Evolutionary conservation across 495 filamentous ascomycete species (phyloP).

Genomic region (Penicillium taxi): DNA sequence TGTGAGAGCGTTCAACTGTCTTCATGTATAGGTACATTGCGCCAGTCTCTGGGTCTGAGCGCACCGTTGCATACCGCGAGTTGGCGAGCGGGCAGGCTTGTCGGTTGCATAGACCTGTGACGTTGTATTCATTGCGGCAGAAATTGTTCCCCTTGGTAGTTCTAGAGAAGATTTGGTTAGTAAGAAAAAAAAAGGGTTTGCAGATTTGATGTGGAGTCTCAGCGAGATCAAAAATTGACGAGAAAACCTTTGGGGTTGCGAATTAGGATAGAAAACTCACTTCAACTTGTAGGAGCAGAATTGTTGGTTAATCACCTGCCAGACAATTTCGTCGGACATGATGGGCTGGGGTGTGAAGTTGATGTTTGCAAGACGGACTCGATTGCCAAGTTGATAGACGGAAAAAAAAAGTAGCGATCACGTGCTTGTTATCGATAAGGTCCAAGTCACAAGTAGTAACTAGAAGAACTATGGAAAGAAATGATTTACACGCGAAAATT

Average conservation of each 20-base stretch:
- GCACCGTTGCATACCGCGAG: conserved; percentile 89
- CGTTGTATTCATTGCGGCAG: conserved; percentile 93
- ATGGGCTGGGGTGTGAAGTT: conserved; percentile 16
- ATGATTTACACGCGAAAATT: background rate
- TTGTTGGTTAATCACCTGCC: conserved; percentile 91
- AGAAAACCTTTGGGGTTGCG: conserved; percentile 2
- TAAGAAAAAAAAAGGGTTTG: background rate
- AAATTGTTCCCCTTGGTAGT: conserved; percentile 90
- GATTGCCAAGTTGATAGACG: conserved; percentile 18
- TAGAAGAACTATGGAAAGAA: background rate
- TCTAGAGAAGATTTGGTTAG: conserved; percentile 33
- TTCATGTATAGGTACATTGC: conserved; percentile 96
- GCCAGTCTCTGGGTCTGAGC: conserved; percentile 70
- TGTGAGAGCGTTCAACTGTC: conserved; percentile 83
- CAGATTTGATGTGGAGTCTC: conserved; percentile 2
- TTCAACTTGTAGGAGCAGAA: conserved; percentile 97
- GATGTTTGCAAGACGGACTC: conserved; percentile 10
- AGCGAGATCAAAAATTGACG: background rate
- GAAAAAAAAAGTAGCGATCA: conserved; percentile 36
- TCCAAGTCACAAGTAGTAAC: background rate
- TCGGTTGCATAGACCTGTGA: conserved; percentile 89
- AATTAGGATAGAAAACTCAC: conserved; percentile 40
- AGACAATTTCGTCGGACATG: conserved; percentile 90
- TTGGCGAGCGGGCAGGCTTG: conserved; percentile 95
- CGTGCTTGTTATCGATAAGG: conserved; percentile 37